Evolutionary conservation across 768 basidiomycete genomes (phyloP).

Genomic region (Amanita thiersii): DNA sequence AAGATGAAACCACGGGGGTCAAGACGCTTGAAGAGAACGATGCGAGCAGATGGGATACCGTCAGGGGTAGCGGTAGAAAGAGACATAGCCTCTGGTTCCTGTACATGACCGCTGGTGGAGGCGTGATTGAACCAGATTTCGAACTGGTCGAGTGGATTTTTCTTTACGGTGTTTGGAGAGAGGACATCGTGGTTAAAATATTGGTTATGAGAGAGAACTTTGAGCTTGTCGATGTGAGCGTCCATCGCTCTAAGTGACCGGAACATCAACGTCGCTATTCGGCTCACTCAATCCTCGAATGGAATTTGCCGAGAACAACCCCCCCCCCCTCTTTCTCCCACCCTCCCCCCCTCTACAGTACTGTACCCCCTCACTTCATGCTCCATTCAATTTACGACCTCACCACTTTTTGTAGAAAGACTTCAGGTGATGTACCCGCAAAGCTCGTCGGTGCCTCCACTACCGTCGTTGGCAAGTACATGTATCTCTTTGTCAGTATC

Average conservation of each 20-base stretch:
- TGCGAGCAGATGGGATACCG: constrained; percentile 80
- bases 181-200: constrained; percentile 62
- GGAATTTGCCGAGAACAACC: constrained; percentile 1
- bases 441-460: constrained; percentile 88
- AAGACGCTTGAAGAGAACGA: constrained; percentile 88
- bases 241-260: constrained; percentile 26
- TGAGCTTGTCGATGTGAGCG: constrained; percentile 45
- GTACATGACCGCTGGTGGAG: constrained; percentile 41
- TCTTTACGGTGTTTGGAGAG: constrained; percentile 49
- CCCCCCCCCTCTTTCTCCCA: constrained; percentile 7
- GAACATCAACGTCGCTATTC: neutral
- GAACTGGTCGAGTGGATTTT: constrained; percentile 81
- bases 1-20: constrained; percentile 90
- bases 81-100: constrained; percentile 88
- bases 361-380: constrained; percentile 21
- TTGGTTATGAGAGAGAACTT: constrained; percentile 68
- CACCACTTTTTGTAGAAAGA: constrained; percentile 78
- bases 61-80: constrained; percentile 62
- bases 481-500: constrained; percentile 78
- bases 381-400: constrained; percentile 84
- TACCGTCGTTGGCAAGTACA: constrained; percentile 80
- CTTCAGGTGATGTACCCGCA: constrained; percentile 79
- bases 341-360: constrained; percentile 8
- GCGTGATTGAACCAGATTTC: constrained; percentile 76
- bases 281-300: neutral